Percentiles rank a stretch among this genome's conserved stretches.
Evolutionary conservation across 257 asterid species (phyloP).

Genomic region (Ehretia macrophylla): DNA sequence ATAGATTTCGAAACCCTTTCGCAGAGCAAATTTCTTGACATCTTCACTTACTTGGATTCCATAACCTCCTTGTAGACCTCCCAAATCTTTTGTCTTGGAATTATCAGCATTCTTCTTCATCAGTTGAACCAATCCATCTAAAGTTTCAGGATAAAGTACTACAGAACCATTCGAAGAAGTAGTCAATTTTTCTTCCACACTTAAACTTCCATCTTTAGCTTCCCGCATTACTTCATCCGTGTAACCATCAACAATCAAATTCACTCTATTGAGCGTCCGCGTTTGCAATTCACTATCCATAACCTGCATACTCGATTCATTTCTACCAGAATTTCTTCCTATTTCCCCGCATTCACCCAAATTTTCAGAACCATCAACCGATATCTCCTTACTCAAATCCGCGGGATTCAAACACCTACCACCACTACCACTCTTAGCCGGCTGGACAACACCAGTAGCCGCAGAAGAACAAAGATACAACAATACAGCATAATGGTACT

Average conservation of each 20-base stretch:
- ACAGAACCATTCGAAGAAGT: slow-evolving; percentile 8
- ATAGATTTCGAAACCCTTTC: slow-evolving; percentile 65
- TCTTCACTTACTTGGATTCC: slow-evolving; percentile 57
- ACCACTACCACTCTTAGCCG: slow-evolving; percentile 73
- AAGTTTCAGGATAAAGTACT: slow-evolving; percentile 24
- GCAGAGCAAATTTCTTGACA: slow-evolving; percentile 47
- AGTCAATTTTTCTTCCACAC: slow-evolving; percentile 13
- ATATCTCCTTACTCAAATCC: slow-evolving; percentile 23
- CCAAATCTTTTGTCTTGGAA: slow-evolving; percentile 14
- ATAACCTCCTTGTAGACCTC: slow-evolving; percentile 11
- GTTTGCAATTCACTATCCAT: neutral
- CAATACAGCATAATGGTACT: slow-evolving; percentile 75
- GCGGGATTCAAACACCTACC: slow-evolving; percentile 39
- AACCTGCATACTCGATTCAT: slow-evolving; percentile 5
- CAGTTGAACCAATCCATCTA: slow-evolving; percentile 49
- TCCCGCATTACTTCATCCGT: slow-evolving; percentile 10
- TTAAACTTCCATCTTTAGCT: slow-evolving; percentile 2
- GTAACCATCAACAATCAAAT: slow-evolving; percentile 15
- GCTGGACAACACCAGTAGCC: slow-evolving; percentile 72
- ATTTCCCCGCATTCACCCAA: slow-evolving; percentile 18
- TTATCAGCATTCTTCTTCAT: slow-evolving; percentile 30
- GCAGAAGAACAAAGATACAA: slow-evolving; percentile 89
- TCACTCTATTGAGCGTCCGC: neutral
- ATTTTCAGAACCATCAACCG: slow-evolving; percentile 21
- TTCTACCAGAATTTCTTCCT: slow-evolving; percentile 16